A percentile compares a stretch with the other conserved stretches of the same genome.
These are phyloP conservation scores for Globisporangium viniferum DNA, from an alignment of 352 stramenopile species.

Conservation along the genomic window DNA sequence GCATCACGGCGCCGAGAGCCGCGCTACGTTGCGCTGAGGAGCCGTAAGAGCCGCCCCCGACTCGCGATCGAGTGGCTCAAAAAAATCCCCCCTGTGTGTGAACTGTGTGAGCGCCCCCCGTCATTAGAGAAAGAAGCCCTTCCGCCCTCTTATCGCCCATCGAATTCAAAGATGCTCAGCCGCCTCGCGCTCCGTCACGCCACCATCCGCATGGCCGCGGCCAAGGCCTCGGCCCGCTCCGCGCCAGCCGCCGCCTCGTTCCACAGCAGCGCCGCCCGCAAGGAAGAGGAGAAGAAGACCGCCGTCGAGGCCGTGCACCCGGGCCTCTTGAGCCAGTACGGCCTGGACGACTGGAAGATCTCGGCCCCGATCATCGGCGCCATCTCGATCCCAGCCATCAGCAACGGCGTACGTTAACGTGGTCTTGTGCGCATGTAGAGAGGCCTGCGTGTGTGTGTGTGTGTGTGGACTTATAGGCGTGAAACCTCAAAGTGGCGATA, in stretches of 20 bases:
- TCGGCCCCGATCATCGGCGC: conserved; percentile 68
- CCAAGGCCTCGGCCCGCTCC: conserved; percentile 27
- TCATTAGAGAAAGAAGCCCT: conserved; percentile 17
- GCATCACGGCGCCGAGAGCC: neutral
- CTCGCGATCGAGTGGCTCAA: conserved; percentile 13
- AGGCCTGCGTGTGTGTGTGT: neutral
- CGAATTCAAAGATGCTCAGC: conserved; percentile 52
- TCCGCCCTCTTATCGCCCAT: conserved; percentile 4
- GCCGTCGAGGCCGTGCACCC: conserved; percentile 38
- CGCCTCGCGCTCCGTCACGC: conserved; percentile 69
- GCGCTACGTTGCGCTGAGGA: neutral
- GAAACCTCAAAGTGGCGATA: neutral
- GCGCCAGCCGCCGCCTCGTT: conserved; percentile 30
- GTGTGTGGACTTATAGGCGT: neutral
- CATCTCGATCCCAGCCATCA: conserved; percentile 70
- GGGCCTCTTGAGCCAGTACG: conserved; percentile 58
- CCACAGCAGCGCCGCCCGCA: conserved; percentile 53
- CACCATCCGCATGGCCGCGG: conserved; percentile 41
- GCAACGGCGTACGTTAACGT: conserved; percentile 63
- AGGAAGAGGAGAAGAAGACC: conserved; percentile 49
- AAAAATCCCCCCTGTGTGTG: conserved; percentile 11
- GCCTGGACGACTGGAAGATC: conserved; percentile 85
- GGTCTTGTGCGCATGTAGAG: neutral
- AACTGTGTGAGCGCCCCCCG: neutral
- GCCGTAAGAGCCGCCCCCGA: neutral